These are phyloP conservation scores for Coprinopsis cinerea DNA, from an alignment of 768 basidiomycete species.

Conservation along the genomic window DNA sequence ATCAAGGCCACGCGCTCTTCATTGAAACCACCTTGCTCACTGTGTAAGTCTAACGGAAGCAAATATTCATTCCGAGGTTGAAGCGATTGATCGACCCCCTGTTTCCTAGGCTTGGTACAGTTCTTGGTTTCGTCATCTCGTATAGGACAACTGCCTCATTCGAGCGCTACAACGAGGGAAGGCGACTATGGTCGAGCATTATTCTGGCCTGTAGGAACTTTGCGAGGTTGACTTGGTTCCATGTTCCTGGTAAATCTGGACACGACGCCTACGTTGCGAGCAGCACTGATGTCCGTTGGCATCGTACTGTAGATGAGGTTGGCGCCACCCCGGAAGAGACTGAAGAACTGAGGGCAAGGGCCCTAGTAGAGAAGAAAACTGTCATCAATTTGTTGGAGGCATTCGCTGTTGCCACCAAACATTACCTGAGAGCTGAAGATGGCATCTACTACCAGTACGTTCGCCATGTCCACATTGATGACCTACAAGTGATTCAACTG, in stretches of 20 bases:
- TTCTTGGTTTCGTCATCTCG: conserved; percentile 70
- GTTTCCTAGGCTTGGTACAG: conserved; percentile 44
- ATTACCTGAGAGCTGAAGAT: conserved; percentile 60
- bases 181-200: conserved; percentile 66
- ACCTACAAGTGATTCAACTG: background rate
- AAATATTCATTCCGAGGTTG: background rate
- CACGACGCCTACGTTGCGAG: background rate
- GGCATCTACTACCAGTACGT: conserved; percentile 41
- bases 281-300: background rate
- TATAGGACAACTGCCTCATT: conserved; percentile 69
- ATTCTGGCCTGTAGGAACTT: conserved; percentile 50
- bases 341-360: conserved; percentile 35
- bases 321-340: conserved; percentile 14
- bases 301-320: conserved; percentile 15
- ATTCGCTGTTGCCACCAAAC: conserved; percentile 60
- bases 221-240: conserved; percentile 62
- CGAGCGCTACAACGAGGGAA: conserved; percentile 72
- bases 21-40: conserved; percentile 56
- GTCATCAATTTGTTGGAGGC: conserved; percentile 63
- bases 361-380: conserved; percentile 63
- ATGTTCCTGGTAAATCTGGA: conserved; percentile 44
- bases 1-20: conserved; percentile 33
- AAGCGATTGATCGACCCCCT: background rate
- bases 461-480: background rate
- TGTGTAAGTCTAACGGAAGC: conserved; percentile 39